Base-by-base conservation (phyloP, 1,284 basidiomycete genomes). In the Cutaneotrichosporon sp. region DNA sequence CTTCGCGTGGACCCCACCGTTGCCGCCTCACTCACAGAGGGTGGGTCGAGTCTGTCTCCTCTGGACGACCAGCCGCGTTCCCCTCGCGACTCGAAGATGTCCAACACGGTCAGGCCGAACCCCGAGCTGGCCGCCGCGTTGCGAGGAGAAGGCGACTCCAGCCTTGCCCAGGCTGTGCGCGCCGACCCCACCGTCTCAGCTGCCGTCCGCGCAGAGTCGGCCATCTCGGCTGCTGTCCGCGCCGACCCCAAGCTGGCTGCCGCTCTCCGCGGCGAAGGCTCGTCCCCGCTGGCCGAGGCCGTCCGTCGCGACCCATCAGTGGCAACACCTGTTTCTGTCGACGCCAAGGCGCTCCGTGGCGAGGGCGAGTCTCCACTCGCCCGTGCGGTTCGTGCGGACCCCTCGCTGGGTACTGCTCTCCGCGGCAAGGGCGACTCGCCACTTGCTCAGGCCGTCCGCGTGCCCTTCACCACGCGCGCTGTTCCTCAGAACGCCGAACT, bases 161-260 rank as follows among this genome's bases (percentile, higher is more conserved):
- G 25, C 47, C 47, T 50, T 31, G 47, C 47, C 16, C 47, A 16
- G 9, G 47, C 47, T 18, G 47, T 50, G 4, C 47, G 47, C 18
- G 47, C 47, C 47, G 16, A 50, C 47, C 47, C 47, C 24, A 31
- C 47, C 18, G 25, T 50, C 47, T 50, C 47, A 8, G 27, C 47
- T 18, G 47, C 47, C 13, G 47, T 50, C 7, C 47, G 47, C 11
- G 47, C 47, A 9, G 47, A 50, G 25, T 50, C 47, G 5, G 47
- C 47, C 24, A 27, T 50, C 18, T 27, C 47, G 9, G 47, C 47
- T n/a, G 47, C 47, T 18, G 47, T 50, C 16, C 47, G 47, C 25
- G 47, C 47, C 47, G 47, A 50, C 47, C 47, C 47, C 3, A 27
- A 50, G 47, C 25, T 50, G 34, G 51, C 51, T 38, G 51, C 51